A percentile compares a stretch with the other conserved stretches of the same genome.
Conservation (phyloP, 1,284 basidiomycete genomes). For the Kwoniella shivajii region DNA sequence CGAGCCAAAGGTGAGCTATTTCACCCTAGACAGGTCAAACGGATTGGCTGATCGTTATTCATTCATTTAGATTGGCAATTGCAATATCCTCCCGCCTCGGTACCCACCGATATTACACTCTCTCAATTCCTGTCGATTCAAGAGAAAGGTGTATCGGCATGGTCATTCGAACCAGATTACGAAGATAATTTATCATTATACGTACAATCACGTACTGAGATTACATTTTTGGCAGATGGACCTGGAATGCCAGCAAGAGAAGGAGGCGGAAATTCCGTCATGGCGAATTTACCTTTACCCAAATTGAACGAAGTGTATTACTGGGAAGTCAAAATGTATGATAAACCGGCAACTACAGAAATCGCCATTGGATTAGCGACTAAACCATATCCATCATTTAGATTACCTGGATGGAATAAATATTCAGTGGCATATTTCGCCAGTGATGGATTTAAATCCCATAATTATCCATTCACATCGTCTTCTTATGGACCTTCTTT, state of each 20-base stretch:
- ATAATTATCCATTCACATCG: conserved; percentile 94
- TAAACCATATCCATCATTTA: conserved; percentile 90
- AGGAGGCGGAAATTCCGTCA: conserved; percentile 77
- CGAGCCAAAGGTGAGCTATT: conserved; percentile 77
- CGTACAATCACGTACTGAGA: conserved; percentile 89
- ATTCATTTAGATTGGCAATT: conserved; percentile 77
- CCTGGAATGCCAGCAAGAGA: conserved; percentile 64
- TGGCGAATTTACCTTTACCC: conserved; percentile 90
- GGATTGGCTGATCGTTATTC: background rate
- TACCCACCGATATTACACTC: conserved; percentile 91
- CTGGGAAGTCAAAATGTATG: conserved; percentile 97
- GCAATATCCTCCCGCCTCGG: conserved; percentile 88
- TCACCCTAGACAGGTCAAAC: background rate
- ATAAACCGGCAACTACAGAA: conserved; percentile 79
- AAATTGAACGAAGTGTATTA: conserved; percentile 98
- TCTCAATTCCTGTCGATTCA: conserved; percentile 97
- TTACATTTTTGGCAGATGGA: conserved; percentile 93
- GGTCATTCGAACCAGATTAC: conserved; percentile 96
- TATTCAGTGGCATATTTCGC: conserved; percentile 97
- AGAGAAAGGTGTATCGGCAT: conserved; percentile 95
- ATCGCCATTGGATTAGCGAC: conserved; percentile 89
- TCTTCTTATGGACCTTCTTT: conserved; percentile 81
- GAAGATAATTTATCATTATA: conserved; percentile 86
- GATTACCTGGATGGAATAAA: conserved; percentile 82
- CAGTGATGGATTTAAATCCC: conserved; percentile 87